These are phyloP conservation scores for Boletus patriciae DNA, from an alignment of 768 basidiomycete species.

Conservation along the genomic window DNA sequence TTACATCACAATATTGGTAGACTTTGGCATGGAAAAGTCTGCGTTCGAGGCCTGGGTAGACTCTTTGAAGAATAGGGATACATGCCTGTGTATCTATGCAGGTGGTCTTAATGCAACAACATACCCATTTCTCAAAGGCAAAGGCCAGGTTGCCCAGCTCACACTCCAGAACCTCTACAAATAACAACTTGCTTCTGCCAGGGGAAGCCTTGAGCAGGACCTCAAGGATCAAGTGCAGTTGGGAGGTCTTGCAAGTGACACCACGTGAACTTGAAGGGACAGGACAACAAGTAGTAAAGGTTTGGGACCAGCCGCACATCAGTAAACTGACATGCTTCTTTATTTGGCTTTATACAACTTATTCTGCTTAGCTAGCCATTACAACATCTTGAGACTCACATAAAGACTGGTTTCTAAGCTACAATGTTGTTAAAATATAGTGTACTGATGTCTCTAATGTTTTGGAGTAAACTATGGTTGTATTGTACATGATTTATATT, in stretches of 20 bases:
- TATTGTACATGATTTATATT: too few species aligned
- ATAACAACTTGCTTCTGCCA: background rate
- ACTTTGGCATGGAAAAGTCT: background rate
- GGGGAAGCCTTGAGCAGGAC: rapidly evolving
- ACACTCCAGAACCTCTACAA: background rate
- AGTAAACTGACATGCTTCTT: too few species aligned
- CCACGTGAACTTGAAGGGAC: background rate
- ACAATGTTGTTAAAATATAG: too few species aligned
- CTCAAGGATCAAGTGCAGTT: background rate
- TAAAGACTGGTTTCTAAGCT: too few species aligned
- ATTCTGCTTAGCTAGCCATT: too few species aligned
- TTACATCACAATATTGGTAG: background rate
- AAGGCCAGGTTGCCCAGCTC: background rate
- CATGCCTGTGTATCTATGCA: background rate
- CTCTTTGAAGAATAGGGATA: background rate
- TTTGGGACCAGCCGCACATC: too few species aligned
- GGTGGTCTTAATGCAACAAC: background rate
- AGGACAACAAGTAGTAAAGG: too few species aligned
- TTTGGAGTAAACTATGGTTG: too few species aligned
- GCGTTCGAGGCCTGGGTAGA: background rate
- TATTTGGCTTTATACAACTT: too few species aligned
- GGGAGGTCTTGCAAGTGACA: background rate
- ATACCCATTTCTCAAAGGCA: background rate
- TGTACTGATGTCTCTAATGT: too few species aligned
- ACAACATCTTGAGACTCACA: too few species aligned